phyloP scores from a whole-genome alignment of 2,329 filamentous ascomycete species.

The Ascosphaera acerosa region DNA sequence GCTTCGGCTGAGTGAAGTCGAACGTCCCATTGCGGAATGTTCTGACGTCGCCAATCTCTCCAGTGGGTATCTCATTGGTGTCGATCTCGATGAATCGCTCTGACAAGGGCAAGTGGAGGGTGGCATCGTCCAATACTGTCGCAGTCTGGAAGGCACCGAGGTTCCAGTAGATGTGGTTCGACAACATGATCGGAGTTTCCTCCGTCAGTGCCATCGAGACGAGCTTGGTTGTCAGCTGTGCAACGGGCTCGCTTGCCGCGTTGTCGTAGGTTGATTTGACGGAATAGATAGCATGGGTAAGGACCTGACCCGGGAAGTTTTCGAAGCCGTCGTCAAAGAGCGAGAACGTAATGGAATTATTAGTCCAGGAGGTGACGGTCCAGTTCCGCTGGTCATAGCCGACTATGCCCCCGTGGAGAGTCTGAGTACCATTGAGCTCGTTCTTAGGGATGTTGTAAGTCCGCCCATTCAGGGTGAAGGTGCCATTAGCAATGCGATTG shows the following conservation, averaged over 20 bases:
- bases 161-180: slow-evolving; percentile 28
- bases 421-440: slow-evolving; percentile 25
- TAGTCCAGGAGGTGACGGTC: slow-evolving; percentile 20
- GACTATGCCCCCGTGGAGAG: slow-evolving; percentile 25
- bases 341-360: slow-evolving; percentile 21
- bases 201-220: slow-evolving; percentile 21
- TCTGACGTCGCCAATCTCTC: slow-evolving; percentile 49
- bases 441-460: slow-evolving; percentile 25
- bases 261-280: slow-evolving; percentile 17
- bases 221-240: slow-evolving; percentile 20
- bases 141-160: slow-evolving; percentile 22
- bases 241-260: slow-evolving; percentile 10
- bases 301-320: slow-evolving; percentile 22
- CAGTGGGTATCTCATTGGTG: slow-evolving; percentile 47
- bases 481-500: slow-evolving; percentile 31
- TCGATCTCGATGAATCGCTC: slow-evolving; percentile 22
- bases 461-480: slow-evolving; percentile 24
- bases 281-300: slow-evolving; percentile 22
- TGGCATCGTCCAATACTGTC: slow-evolving; percentile 20
- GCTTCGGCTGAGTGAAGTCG: slow-evolving; percentile 52
- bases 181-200: slow-evolving; percentile 25
- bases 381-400: slow-evolving; percentile 26
- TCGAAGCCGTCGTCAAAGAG: slow-evolving; percentile 20
- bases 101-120: slow-evolving; percentile 21
- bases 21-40: slow-evolving; percentile 31